A percentile compares a stretch with the other conserved stretches of the same genome.
These are phyloP conservation scores for Lizonia empirigonia DNA, from an alignment of 2,329 filamentous ascomycete genomes.

Conservation along the genomic window DNA sequence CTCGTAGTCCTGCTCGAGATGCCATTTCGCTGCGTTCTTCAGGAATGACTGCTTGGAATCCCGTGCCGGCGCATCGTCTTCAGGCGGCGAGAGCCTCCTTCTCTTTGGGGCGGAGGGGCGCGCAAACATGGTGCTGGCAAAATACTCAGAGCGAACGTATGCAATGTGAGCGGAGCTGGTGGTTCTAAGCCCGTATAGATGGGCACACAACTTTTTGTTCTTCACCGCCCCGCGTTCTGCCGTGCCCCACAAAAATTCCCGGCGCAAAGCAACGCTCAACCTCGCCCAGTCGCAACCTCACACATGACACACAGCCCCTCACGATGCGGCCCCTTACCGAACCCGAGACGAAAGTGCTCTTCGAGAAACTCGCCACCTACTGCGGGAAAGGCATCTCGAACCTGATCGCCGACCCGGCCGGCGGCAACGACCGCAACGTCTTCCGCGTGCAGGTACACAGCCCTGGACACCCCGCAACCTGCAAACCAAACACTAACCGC, in stretches of 20 bases:
- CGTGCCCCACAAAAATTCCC: conserved; percentile 27
- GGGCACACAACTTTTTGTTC: conserved; percentile 4
- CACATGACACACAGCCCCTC: conserved; percentile 6
- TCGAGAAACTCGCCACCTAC: conserved; percentile 93
- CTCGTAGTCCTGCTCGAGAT: conserved; percentile 92
- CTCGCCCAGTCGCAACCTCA: conserved; percentile 1
- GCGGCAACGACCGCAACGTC: conserved; percentile 46
- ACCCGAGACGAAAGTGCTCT: conserved; percentile 77
- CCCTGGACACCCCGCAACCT: background rate
- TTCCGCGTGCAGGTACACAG: conserved; percentile 57
- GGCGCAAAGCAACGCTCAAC: conserved; percentile 5
- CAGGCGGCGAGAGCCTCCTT: conserved; percentile 46
- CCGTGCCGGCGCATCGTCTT: conserved; percentile 28
- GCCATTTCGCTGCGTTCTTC: conserved; percentile 79
- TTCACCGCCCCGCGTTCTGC: conserved; percentile 22
- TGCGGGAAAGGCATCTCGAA: conserved; percentile 85
- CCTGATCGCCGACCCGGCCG: conserved; percentile 56
- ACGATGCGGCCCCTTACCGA: conserved; percentile 82
- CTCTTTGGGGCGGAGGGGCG: conserved; percentile 45
- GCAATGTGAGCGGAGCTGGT: conserved; percentile 1
- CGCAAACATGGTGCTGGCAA: conserved; percentile 36
- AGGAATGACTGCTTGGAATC: conserved; percentile 63
- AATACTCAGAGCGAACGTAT: background rate
- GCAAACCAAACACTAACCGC: conserved; percentile 9
- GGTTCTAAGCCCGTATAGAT: conserved; percentile 10